Conservation (phyloP, 257 asterid species). For the Buddleja alternifolia region DNA sequence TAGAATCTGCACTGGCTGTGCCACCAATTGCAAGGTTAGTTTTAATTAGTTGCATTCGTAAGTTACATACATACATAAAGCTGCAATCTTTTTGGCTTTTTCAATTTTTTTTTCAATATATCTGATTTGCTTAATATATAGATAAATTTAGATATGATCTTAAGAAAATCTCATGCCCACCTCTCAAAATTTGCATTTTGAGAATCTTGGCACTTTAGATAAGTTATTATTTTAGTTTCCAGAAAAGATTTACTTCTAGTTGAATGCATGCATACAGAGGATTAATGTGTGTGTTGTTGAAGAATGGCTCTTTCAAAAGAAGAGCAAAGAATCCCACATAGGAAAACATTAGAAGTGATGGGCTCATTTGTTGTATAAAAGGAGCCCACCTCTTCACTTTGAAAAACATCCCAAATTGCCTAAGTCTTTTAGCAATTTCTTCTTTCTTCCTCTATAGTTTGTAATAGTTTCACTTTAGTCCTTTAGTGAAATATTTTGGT, state of each 20-base stretch:
- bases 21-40: conserved; percentile 81
- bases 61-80: conserved; percentile 20
- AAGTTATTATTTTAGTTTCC: conserved; percentile 4
- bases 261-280: conserved; percentile 23
- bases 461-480: too few species aligned
- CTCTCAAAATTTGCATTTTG: conserved; percentile 4
- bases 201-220: not conserved
- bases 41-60: conserved; percentile 20
- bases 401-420: too few species aligned
- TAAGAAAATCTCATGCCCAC: not conserved
- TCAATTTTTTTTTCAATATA: not conserved
- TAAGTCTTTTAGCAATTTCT: too few species aligned
- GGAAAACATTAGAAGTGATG: too few species aligned
- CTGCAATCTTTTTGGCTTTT: conserved; percentile 14
- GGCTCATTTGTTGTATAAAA: too few species aligned
- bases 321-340: too few species aligned
- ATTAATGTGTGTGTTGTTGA: too few species aligned
- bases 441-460: too few species aligned
- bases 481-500: too few species aligned
- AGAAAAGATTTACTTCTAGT: conserved; percentile 21
- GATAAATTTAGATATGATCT: not conserved
- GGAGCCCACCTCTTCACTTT: too few species aligned
- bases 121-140: not conserved
- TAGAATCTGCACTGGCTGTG: conserved; percentile 50
- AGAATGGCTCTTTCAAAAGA: too few species aligned